Evolutionary conservation across 2,329 filamentous ascomycete genomes (phyloP), one percentile per base, ranked within the genome.

Genomic region (Claviceps sp.): DNA sequence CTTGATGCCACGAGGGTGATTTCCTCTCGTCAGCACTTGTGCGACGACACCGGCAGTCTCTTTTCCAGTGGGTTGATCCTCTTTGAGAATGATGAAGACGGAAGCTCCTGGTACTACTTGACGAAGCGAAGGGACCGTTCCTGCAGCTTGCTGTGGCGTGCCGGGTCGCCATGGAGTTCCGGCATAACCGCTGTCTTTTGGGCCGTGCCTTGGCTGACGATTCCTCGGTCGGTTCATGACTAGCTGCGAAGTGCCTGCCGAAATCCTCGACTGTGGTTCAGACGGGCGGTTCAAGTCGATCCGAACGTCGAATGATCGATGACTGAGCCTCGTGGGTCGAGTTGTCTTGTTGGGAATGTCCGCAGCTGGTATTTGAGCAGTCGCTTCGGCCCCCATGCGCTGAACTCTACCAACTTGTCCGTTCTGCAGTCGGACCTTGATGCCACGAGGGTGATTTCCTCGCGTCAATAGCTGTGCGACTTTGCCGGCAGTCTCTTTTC

Each of bases 1-100:
- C 65, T 90, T 91, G 69, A 90, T 86, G 38, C 86, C 86, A 9
- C 84, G 76, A 2, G 85, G 84, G 60, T 91, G 86, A 58, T 90
- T 79, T 26, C 85, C 84, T 1, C 78, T 72, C 2, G 86, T 90
- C 47, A 91, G 71, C 0, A 90, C 65, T 45, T 88, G 78, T 50
- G 75, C 73, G 1, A 91, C 79, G 4, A 74, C 66, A 22, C 86
- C 86, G 45, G 73, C 70, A 1, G 88, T 85, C 59, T 87, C 81
- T 45, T 77, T 76, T 6, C 86, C 86, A 0, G 85, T 88, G 1
- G 77, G 78, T 62, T 91, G 86, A 65, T 91, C 86, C 55, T 77
- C 73, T 60, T 91, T 91, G 37, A 89, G 73, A 1, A 90, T 73
- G 51, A 91, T 86, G 47, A 82, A 85, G 50, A 90, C 86, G 4